Evolutionary conservation across 2,329 filamentous ascomycete genomes (phyloP).

Genomic region (Aspergillus sp.): DNA sequence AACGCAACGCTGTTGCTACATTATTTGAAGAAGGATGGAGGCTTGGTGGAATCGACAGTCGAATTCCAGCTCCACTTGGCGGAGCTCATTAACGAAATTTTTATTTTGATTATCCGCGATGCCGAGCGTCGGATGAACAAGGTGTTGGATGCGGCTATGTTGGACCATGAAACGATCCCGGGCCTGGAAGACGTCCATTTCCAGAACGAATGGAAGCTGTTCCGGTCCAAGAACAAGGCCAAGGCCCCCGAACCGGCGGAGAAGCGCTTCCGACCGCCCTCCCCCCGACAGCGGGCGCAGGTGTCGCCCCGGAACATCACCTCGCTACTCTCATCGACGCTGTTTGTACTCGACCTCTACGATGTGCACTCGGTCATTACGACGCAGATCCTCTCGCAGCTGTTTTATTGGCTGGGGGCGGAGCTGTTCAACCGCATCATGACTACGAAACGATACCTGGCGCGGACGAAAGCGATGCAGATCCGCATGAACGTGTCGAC

Average conservation of each 20-base stretch:
- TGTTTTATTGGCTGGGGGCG: slow-evolving; percentile 93
- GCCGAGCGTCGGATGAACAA: slow-evolving; percentile 96
- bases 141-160: slow-evolving; percentile 86
- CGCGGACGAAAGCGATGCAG: slow-evolving; percentile 97
- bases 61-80: slow-evolving; percentile 92
- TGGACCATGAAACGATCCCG: slow-evolving; percentile 97
- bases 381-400: slow-evolving; percentile 84
- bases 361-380: slow-evolving; percentile 97
- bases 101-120: slow-evolving; percentile 94
- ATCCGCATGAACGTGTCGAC: slow-evolving; percentile 98
- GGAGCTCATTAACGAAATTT: slow-evolving; percentile 96
- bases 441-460: slow-evolving; percentile 91
- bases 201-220: slow-evolving; percentile 97
- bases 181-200: slow-evolving; percentile 96
- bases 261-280: slow-evolving; percentile 87
- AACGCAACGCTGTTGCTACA: slow-evolving; percentile 94
- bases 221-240: slow-evolving; percentile 84
- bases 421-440: slow-evolving; percentile 98
- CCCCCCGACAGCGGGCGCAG: slow-evolving; percentile 88
- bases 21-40: slow-evolving; percentile 91
- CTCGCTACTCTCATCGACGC: slow-evolving; percentile 87
- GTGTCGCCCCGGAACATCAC: slow-evolving; percentile 93
- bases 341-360: slow-evolving; percentile 98
- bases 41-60: slow-evolving; percentile 74
- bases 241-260: slow-evolving; percentile 82